Conservation (phyloP, 768 basidiomycete genomes). For the Gyrodon lividus region DNA sequence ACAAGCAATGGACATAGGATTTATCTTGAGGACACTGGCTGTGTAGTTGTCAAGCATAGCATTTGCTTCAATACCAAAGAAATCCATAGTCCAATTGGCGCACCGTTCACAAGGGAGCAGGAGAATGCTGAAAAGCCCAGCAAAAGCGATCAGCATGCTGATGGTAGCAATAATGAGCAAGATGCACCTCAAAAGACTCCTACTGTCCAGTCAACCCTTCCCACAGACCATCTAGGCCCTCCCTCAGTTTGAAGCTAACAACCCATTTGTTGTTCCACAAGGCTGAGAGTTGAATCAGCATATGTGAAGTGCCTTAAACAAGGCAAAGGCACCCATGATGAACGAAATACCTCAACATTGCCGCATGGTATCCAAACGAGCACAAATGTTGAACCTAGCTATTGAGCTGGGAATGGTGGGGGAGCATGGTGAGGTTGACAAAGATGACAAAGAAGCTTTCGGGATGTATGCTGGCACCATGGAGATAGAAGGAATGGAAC, state of each 20-base stretch:
- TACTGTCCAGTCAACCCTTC: background rate
- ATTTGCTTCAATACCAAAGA: background rate
- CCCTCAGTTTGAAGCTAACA: background rate
- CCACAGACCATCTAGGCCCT: background rate
- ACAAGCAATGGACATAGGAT: too few relatives aligned
- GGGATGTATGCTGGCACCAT: background rate
- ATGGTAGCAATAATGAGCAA: background rate
- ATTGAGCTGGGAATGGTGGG: constrained; percentile 5
- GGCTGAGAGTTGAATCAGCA: background rate
- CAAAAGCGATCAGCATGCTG: background rate
- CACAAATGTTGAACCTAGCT: background rate
- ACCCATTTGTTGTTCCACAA: background rate
- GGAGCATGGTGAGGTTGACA: constrained; percentile 5
- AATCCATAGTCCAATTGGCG: background rate
- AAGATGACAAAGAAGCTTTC: constrained; percentile 4
- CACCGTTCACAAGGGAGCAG: background rate
- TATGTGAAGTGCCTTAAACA: background rate
- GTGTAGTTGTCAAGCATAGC: too few relatives aligned
- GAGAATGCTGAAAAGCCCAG: background rate
- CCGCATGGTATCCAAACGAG: background rate
- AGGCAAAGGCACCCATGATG: background rate
- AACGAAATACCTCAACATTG: background rate
- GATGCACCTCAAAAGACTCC: background rate
- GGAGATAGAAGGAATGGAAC: constrained; percentile 10
- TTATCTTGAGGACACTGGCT: too few relatives aligned